These are phyloP conservation scores for Lachnellula hyalina DNA, from an alignment of 2,329 filamentous ascomycete genomes.

Conservation along the genomic window DNA sequence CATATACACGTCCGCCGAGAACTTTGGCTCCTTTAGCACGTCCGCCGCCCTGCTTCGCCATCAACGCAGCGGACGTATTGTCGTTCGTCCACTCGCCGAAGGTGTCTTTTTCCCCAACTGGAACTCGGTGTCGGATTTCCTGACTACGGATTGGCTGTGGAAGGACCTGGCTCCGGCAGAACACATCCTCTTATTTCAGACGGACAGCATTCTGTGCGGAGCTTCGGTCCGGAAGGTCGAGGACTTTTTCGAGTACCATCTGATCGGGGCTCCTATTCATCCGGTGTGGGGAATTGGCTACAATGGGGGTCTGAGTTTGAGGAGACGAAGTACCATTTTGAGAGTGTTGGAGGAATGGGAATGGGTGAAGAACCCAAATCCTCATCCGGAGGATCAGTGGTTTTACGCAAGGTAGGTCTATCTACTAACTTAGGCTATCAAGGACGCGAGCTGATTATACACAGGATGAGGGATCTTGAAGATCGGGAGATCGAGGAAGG, in stretches of 20 bases:
- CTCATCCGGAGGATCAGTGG: constrained; percentile 27
- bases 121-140: constrained; percentile 33
- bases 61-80: constrained; percentile 30
- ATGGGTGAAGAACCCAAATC: constrained; percentile 11
- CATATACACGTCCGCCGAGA: constrained; percentile 34
- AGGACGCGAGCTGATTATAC: constrained; percentile 1
- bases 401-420: constrained; percentile 18
- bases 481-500: constrained; percentile 13
- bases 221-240: constrained; percentile 31
- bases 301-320: constrained; percentile 36
- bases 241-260: constrained; percentile 26
- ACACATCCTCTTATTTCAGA: constrained; percentile 49
- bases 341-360: constrained; percentile 25
- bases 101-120: constrained; percentile 33
- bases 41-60: constrained; percentile 35
- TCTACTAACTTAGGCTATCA: background rate
- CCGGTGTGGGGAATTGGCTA: constrained; percentile 27
- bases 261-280: constrained; percentile 32
- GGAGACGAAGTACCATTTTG: constrained; percentile 32
- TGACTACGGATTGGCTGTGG: constrained; percentile 36
- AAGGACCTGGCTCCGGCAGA: constrained; percentile 44
- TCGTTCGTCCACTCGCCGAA: constrained; percentile 35
- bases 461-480: constrained; percentile 17
- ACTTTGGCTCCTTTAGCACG: constrained; percentile 28
- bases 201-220: constrained; percentile 49